A percentile compares a stretch with the other conserved stretches of the same genome.
phyloP scores from a whole-genome alignment of 768 basidiomycete species.

The Boletus sensibilis region DNA sequence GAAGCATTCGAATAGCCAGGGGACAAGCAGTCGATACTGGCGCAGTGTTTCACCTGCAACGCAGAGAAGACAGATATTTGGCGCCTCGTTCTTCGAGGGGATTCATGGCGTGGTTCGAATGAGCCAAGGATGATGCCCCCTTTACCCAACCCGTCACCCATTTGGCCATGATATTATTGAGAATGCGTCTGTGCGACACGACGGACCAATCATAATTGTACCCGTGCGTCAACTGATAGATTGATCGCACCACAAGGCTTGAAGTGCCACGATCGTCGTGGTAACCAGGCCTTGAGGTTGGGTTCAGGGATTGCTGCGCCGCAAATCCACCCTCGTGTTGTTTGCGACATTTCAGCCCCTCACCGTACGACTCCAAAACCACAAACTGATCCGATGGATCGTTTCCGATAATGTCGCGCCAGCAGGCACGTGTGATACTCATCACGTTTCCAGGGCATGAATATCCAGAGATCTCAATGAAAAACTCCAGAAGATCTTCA shows the following conservation, averaged over 20 bases:
- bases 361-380: not conserved
- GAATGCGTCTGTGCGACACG: conserved; percentile 32
- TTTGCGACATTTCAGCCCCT: not conserved
- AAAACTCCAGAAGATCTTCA: not conserved
- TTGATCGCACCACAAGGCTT: not conserved
- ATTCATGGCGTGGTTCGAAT: conserved; percentile 33
- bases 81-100: conserved; percentile 48
- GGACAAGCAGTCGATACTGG: not conserved
- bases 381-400: not conserved
- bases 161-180: not conserved
- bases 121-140: not conserved
- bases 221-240: not conserved
- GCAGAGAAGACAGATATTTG: conserved; percentile 45
- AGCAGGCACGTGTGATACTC: not conserved
- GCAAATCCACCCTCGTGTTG: not conserved
- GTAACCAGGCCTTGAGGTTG: conserved; percentile 1
- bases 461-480: not conserved
- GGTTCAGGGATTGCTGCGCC: conserved; percentile 7
- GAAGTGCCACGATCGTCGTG: not conserved
- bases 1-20: not conserved
- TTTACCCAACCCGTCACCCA: not conserved
- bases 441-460: not conserved
- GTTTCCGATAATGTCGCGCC: not conserved
- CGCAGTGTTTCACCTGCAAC: not conserved
- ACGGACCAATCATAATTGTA: conserved; percentile 20